Percentiles rank a stretch among this genome's conserved stretches.
phyloP scores from a whole-genome alignment of 352 stramenopile species.

The Globisporangium perplexum region DNA sequence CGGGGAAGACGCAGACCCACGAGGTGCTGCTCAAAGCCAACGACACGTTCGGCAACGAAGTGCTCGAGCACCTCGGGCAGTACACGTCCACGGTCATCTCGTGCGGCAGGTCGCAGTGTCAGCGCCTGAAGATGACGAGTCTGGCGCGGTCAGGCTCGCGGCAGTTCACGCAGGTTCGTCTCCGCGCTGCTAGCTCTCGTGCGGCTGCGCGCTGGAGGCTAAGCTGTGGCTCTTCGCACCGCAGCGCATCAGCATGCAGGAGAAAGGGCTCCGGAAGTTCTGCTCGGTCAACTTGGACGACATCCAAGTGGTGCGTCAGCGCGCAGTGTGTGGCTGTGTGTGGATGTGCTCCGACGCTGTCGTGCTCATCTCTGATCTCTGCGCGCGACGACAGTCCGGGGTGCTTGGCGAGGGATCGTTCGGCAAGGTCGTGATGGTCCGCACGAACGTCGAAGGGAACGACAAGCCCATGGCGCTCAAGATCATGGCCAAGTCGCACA shows the following conservation, averaged over 20 bases:
- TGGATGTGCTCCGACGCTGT: background rate
- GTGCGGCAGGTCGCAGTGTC: constrained; percentile 55
- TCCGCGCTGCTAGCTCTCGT: background rate
- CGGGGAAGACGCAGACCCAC: constrained; percentile 23
- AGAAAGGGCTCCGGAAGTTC: constrained; percentile 39
- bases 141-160: constrained; percentile 45
- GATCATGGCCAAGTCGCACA: constrained; percentile 90
- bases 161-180: constrained; percentile 48
- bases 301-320: constrained; percentile 44
- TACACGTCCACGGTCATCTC: constrained; percentile 58
- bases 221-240: background rate
- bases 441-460: constrained; percentile 45
- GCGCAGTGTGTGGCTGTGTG: background rate
- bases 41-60: constrained; percentile 65
- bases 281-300: constrained; percentile 53
- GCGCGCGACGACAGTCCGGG: constrained; percentile 30
- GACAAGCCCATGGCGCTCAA: constrained; percentile 86
- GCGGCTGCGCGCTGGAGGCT: background rate
- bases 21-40: constrained; percentile 68
- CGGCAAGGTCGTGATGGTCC: constrained; percentile 93
- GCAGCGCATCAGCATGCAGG: constrained; percentile 44
- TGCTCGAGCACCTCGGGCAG: constrained; percentile 40
- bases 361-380: too few relatives aligned
- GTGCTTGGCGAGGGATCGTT: constrained; percentile 95
- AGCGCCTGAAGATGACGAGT: constrained; percentile 51